phyloP scores from a whole-genome alignment of 2,329 filamentous ascomycete genomes.

The Penicillium sp. region DNA sequence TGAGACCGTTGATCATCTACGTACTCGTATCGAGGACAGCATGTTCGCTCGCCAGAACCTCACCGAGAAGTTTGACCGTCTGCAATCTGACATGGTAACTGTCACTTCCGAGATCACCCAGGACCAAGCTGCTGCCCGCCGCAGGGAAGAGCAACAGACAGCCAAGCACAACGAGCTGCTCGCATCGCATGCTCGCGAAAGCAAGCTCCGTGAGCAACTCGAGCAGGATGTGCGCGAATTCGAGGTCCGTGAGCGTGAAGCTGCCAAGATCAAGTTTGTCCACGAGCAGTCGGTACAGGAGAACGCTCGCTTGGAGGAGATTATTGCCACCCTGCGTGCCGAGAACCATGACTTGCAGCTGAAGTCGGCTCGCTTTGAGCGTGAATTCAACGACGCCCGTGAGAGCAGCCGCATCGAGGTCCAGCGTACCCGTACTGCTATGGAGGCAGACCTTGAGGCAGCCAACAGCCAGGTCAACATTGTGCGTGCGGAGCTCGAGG shows the following conservation, averaged over 20 bases:
- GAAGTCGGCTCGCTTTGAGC: conserved; percentile 67
- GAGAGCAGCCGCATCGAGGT: conserved; percentile 79
- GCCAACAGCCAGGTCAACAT: conserved; percentile 85
- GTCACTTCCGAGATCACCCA: conserved; percentile 77
- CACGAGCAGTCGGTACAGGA: conserved; percentile 64
- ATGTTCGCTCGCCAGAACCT: conserved; percentile 80
- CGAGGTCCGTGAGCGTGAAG: conserved; percentile 71
- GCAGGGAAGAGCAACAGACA: conserved; percentile 61
- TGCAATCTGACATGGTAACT: conserved; percentile 83
- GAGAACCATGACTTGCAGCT: conserved; percentile 71
- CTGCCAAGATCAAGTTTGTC: conserved; percentile 75
- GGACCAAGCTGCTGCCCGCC: conserved; percentile 76
- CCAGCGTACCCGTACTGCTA: conserved; percentile 72
- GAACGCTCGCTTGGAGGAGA: conserved; percentile 64
- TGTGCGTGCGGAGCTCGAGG: conserved; percentile 77
- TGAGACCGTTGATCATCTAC: conserved; percentile 70
- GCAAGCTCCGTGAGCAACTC: conserved; percentile 61
- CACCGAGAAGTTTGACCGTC: conserved; percentile 76
- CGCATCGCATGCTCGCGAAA: conserved; percentile 66
- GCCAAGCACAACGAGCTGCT: conserved; percentile 56
- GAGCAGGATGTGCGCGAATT: conserved; percentile 61
- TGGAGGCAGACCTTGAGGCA: conserved; percentile 79
- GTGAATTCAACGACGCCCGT: conserved; percentile 80
- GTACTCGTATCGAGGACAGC: conserved; percentile 80
- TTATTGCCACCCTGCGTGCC: conserved; percentile 49